These are phyloP conservation scores for Tribonema minus DNA, from an alignment of 108 stramenopile species.

Conservation along the genomic window DNA sequence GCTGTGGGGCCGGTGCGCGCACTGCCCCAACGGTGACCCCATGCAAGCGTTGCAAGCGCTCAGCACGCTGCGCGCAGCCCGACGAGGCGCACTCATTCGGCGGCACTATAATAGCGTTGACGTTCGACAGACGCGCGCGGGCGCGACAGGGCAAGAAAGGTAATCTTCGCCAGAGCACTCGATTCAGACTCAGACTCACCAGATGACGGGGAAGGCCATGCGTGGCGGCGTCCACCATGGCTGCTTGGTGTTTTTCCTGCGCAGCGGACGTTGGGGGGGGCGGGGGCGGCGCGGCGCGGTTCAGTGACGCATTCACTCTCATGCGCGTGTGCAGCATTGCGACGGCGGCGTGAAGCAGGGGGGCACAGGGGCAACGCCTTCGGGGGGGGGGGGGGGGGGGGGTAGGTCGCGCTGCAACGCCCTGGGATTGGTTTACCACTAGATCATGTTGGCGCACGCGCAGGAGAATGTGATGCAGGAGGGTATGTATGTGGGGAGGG, in stretches of 20 bases:
- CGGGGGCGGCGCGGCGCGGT: background rate
- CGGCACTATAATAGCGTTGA: background rate
- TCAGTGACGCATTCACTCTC: background rate
- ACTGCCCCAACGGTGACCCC: background rate
- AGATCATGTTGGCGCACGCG: too few species aligned
- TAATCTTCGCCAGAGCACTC: slow-evolving; percentile 22
- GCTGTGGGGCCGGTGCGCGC: too few species aligned
- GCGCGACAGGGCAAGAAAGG: slow-evolving; percentile 78
- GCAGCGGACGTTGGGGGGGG: too few species aligned
- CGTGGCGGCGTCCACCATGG: slow-evolving; percentile 71
- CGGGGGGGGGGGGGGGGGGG: too few species aligned
- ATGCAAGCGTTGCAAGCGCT: background rate
- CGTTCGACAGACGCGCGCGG: slow-evolving; percentile 63
- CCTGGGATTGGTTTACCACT: too few species aligned
- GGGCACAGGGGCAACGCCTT: too few species aligned
- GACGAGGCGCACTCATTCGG: too few species aligned
- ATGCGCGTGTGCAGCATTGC: background rate
- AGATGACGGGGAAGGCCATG: slow-evolving; percentile 83
- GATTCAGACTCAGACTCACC: slow-evolving; percentile 40
- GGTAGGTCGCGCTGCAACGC: too few species aligned
- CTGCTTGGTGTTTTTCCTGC: slow-evolving; percentile 1
- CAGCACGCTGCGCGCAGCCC: background rate
- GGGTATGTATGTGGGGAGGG: too few species aligned
- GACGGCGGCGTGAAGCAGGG: too few species aligned
- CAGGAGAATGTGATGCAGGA: too few species aligned